Conservation (phyloP, 2,329 filamentous ascomycete genomes). For the Colletotrichum coccodes region DNA sequence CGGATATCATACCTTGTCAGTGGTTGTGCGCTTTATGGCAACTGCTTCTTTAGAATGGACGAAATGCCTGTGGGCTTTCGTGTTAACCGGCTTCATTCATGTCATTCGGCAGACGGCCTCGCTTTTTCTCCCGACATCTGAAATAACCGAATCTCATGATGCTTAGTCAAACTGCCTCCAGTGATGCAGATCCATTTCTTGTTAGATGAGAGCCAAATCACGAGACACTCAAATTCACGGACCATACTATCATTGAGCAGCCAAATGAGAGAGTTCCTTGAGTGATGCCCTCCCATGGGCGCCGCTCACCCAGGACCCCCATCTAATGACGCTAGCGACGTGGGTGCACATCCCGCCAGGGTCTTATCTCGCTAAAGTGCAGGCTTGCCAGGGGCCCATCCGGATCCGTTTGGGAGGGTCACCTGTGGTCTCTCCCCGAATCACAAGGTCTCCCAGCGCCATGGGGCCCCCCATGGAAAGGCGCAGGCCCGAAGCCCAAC, state of each 20-base stretch:
- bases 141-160: too few relatives aligned
- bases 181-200: not conserved
- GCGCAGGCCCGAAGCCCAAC: not conserved
- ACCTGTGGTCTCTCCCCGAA: conserved; percentile 13
- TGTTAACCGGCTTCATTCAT: too few relatives aligned
- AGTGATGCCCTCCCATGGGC: not conserved
- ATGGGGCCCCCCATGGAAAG: not conserved
- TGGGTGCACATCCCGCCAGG: not conserved
- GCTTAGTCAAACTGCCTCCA: not conserved
- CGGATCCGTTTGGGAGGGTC: conserved; percentile 6
- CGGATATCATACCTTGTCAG: too few relatives aligned
- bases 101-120: too few relatives aligned
- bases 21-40: too few relatives aligned
- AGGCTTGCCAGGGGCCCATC: not conserved
- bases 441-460: conserved; percentile 21
- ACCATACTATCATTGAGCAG: not conserved
- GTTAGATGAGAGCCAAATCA: not conserved
- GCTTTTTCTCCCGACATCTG: too few relatives aligned
- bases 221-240: not conserved
- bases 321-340: not conserved
- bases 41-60: too few relatives aligned
- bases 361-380: conserved; percentile 9
- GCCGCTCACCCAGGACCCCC: not conserved
- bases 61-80: too few relatives aligned
- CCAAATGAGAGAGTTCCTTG: not conserved